Conservation (phyloP, 139 green algal genomes). For the Deuterostichococcus epilithicus region DNA sequence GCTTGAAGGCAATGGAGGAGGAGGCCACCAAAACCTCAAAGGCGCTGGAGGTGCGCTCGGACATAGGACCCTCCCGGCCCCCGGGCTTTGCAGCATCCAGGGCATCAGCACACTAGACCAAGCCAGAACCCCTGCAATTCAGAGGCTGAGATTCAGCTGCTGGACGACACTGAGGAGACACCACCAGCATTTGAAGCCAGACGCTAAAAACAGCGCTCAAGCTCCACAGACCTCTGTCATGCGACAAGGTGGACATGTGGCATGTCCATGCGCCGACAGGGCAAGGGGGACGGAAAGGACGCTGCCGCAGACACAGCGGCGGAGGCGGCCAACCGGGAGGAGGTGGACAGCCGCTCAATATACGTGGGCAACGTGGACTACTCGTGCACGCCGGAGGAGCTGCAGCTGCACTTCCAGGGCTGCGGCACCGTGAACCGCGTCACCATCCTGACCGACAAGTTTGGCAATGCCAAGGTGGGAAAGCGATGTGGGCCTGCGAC, state of each 20-base stretch:
- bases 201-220: conserved; percentile 14
- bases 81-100: no score
- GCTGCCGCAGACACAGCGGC: conserved; percentile 8
- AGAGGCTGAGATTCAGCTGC: no score
- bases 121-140: background rate
- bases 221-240: background rate
- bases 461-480: conserved; percentile 88
- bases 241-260: background rate
- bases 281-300: conserved; percentile 6
- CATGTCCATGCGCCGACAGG: background rate
- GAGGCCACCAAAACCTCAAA: conserved; percentile 63
- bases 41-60: no score
- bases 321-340: conserved; percentile 63
- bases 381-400: conserved; percentile 86
- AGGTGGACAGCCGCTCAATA: conserved; percentile 81
- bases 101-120: no score
- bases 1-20: conserved; percentile 88
- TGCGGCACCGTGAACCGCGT: conserved; percentile 98
- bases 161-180: conserved; percentile 12
- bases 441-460: conserved; percentile 95
- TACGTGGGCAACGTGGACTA: conserved; percentile 97
- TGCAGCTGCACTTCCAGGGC: conserved; percentile 85
- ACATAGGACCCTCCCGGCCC: no score
- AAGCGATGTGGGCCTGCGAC: no score
- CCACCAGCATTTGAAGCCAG: conserved; percentile 16